phyloP scores from a whole-genome alignment of 176 grass and related monocot species.

The Ananas comosus region DNA sequence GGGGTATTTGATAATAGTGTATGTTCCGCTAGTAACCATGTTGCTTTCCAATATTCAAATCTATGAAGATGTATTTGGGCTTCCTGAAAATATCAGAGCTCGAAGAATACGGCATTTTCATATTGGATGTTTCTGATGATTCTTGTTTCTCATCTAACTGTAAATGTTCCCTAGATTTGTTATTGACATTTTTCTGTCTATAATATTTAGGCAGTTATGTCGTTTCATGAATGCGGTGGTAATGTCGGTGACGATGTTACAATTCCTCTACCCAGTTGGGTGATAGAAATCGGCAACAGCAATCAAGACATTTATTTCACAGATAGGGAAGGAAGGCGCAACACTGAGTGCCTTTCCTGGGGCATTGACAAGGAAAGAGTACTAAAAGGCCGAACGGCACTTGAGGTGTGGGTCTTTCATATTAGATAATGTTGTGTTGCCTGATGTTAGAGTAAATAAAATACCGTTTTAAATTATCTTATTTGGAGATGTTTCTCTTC shows the following conservation, averaged over 20 bases:
- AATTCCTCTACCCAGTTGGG: constrained; percentile 81
- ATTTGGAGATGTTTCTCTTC: background rate
- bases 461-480: background rate
- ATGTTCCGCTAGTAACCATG: too few species aligned
- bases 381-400: constrained; percentile 55
- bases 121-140: background rate
- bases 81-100: too few species aligned
- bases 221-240: constrained; percentile 84
- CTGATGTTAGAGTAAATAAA: background rate
- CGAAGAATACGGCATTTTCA: background rate
- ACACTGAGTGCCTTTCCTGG: constrained; percentile 77
- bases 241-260: constrained; percentile 57
- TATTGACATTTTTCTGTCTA: background rate
- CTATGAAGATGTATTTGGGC: too few species aligned
- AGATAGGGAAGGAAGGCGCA: constrained; percentile 51
- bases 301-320: constrained; percentile 94
- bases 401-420: constrained; percentile 42
- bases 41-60: too few species aligned
- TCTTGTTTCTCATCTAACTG: background rate
- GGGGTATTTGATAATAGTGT: too few species aligned
- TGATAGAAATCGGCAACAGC: constrained; percentile 69
- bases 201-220: constrained; percentile 76
- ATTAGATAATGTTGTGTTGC: background rate
- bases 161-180: background rate
- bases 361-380: constrained; percentile 86